Evolutionary conservation across 352 stramenopile genomes (phyloP).

Genomic region (Phytophthora podocarpi): DNA sequence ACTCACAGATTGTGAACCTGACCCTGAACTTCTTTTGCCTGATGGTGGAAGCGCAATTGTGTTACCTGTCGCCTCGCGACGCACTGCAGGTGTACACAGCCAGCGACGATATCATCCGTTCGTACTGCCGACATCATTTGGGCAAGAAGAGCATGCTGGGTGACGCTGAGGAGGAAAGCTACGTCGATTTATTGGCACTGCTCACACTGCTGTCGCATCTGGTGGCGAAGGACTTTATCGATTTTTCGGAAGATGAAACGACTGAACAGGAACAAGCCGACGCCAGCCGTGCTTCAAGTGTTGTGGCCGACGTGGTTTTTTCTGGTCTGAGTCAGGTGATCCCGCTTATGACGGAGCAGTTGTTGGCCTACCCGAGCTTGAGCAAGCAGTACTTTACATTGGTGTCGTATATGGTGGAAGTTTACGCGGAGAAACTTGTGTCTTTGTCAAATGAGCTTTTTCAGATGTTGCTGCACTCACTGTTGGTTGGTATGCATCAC

Average conservation of each 20-base stretch:
- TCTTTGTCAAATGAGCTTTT: conserved; percentile 69
- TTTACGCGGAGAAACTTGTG: conserved; percentile 83
- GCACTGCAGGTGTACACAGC: conserved; percentile 75
- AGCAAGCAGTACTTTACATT: conserved; percentile 91
- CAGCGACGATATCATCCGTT: conserved; percentile 71
- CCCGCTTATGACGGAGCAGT: conserved; percentile 88
- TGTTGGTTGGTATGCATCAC: conserved; percentile 79
- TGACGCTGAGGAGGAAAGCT: conserved; percentile 80
- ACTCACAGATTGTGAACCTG: conserved; percentile 75
- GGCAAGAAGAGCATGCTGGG: conserved; percentile 68
- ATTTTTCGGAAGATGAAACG: conserved; percentile 79
- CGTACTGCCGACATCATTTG: conserved; percentile 74
- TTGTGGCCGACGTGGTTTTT: conserved; percentile 90
- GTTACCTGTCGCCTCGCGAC: conserved; percentile 69
- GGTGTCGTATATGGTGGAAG: conserved; percentile 87
- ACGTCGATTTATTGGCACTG: conserved; percentile 71
- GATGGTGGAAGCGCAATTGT: conserved; percentile 83
- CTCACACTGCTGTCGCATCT: conserved; percentile 84
- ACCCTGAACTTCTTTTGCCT: conserved; percentile 81
- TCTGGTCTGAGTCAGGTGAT: conserved; percentile 86
- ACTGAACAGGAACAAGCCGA: conserved; percentile 61
- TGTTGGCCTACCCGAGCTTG: conserved; percentile 86
- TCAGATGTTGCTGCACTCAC: conserved; percentile 72
- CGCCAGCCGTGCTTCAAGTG: conserved; percentile 58
- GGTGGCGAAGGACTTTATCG: conserved; percentile 85